Conservation (phyloP, 2,329 filamentous ascomycete genomes). For the Colletotrichum sp. region DNA sequence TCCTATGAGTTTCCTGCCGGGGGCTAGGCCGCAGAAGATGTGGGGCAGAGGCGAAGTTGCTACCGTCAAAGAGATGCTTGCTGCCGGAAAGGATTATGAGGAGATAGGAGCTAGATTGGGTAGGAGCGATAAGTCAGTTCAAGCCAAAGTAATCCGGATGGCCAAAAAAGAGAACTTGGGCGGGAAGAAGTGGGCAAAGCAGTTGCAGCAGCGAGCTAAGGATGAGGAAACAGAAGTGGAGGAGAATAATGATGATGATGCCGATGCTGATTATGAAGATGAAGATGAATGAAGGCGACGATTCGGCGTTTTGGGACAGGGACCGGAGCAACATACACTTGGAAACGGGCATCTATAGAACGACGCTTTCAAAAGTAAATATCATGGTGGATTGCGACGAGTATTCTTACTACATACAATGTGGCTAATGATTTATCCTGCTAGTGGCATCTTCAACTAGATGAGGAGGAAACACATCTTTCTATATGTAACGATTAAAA, state of each 20-base stretch:
- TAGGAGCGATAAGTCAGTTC: background rate
- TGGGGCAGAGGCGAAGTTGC: background rate
- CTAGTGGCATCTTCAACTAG: background rate
- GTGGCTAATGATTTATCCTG: accelerated
- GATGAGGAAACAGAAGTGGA: background rate
- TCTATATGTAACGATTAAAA: background rate
- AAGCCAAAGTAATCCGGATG: background rate
- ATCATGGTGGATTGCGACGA: background rate
- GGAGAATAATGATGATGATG: background rate
- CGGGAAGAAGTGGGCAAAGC: background rate
- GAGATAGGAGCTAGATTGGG: background rate
- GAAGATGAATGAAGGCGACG: background rate
- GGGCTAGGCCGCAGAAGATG: background rate
- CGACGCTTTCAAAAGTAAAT: no score
- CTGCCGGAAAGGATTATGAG: background rate
- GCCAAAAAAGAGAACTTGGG: background rate
- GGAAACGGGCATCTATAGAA: no score
- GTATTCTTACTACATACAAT: background rate
- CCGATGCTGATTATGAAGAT: background rate
- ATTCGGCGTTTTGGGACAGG: background rate
- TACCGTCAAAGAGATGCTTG: background rate
- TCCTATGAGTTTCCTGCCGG: background rate
- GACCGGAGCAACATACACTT: no score
- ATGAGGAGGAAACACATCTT: accelerated
- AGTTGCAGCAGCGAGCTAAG: background rate